phyloP scores from a whole-genome alignment of 2,329 filamentous ascomycete genomes.

The Parafenestella ontariensis region DNA sequence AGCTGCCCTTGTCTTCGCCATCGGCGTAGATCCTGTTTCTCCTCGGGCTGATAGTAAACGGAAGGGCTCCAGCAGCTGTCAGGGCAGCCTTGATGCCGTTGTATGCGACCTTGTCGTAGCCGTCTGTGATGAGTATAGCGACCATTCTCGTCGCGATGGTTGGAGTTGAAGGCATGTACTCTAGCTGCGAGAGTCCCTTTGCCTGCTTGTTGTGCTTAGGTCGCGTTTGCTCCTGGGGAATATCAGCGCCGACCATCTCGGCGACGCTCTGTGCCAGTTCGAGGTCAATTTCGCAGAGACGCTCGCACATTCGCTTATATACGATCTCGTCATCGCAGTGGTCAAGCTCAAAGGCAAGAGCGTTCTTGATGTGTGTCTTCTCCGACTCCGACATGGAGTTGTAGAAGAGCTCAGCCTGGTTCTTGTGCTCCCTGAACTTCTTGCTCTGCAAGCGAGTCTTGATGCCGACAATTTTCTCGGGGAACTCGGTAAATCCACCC shows the following conservation, averaged over 20 bases:
- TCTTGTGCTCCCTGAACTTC: slow-evolving; percentile 81
- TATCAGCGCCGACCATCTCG: slow-evolving; percentile 70
- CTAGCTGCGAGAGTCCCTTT: slow-evolving; percentile 72
- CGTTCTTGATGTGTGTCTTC: slow-evolving; percentile 66
- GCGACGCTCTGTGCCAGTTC: slow-evolving; percentile 73
- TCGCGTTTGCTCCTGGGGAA: slow-evolving; percentile 60
- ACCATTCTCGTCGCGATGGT: slow-evolving; percentile 76
- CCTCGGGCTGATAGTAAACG: slow-evolving; percentile 74
- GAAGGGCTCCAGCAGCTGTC: slow-evolving; percentile 67
- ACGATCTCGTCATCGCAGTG: slow-evolving; percentile 82
- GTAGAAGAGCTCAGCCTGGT: slow-evolving; percentile 82
- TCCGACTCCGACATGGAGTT: slow-evolving; percentile 75
- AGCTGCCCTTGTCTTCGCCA: slow-evolving; percentile 60
- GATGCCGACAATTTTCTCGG: slow-evolving; percentile 70
- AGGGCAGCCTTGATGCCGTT: slow-evolving; percentile 70
- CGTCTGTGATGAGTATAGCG: slow-evolving; percentile 78
- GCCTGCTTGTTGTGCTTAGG: slow-evolving; percentile 72
- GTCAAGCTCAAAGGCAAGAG: slow-evolving; percentile 75
- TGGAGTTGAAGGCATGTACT: slow-evolving; percentile 67
- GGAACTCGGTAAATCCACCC: slow-evolving; percentile 73
- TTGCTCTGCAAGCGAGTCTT: slow-evolving; percentile 72
- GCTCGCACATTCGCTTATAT: slow-evolving; percentile 72
- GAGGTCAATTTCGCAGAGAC: slow-evolving; percentile 76
- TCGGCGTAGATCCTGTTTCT: slow-evolving; percentile 71
- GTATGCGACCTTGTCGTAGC: slow-evolving; percentile 73